Conservation (phyloP, 2,329 filamentous ascomycete species). For the Exophiala sp. region DNA sequence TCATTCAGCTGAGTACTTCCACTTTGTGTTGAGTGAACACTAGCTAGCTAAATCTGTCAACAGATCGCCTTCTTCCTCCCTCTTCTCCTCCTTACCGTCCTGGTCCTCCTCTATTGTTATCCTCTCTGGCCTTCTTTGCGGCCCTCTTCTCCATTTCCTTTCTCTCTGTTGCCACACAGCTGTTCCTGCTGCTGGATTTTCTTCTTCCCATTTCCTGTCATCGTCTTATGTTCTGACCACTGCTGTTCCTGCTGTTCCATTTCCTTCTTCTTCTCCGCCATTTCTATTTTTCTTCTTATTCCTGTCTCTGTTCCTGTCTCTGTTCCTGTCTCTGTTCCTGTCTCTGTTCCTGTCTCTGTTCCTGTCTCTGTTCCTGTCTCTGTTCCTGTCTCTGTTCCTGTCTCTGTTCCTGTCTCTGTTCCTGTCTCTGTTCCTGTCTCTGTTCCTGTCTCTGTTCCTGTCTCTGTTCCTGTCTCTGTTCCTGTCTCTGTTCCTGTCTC, state of each 20-base stretch:
- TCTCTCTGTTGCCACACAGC: too few relatives aligned
- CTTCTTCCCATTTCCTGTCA: neutral
- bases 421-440: neutral
- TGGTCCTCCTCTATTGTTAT: neutral
- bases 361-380: too few relatives aligned
- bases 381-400: neutral
- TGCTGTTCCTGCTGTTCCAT: neutral
- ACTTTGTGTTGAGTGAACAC: too few relatives aligned
- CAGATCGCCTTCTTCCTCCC: too few relatives aligned
- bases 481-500: neutral
- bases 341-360: neutral
- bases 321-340: neutral
- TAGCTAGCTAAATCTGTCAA: too few relatives aligned
- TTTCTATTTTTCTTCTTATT: conserved; percentile 1
- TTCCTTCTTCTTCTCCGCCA: neutral
- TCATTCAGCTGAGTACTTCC: too few relatives aligned
- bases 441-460: neutral
- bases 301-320: neutral
- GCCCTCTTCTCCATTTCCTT: too few relatives aligned
- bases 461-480: too few relatives aligned
- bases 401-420: too few relatives aligned
- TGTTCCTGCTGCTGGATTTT: neutral
- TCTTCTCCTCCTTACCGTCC: neutral
- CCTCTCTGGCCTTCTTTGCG: too few relatives aligned
- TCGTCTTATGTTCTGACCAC: neutral